phyloP scores from a whole-genome alignment of 176 grass and related monocot genomes.

The Aechmea fasciata region DNA sequence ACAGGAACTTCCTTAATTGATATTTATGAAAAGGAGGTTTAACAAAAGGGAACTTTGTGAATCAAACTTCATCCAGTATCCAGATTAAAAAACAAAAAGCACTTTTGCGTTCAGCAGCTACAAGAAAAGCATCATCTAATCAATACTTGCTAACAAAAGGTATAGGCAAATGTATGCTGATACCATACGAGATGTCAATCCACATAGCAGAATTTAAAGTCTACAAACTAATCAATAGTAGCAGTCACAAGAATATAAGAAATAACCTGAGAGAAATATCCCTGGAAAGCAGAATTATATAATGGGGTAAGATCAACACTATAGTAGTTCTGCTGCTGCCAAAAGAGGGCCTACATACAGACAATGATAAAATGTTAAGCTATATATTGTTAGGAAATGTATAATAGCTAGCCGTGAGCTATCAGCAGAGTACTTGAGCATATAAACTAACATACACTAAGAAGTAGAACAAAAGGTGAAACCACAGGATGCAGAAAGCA shows the following conservation, averaged over 20 bases:
- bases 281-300: slow-evolving; percentile 75
- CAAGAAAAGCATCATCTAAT: no score
- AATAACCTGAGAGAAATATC: slow-evolving; percentile 96
- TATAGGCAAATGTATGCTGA: background rate
- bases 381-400: slow-evolving; percentile 8
- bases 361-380: slow-evolving; percentile 21
- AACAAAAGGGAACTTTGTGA: background rate
- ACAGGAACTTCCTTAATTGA: no score
- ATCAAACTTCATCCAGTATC: no score
- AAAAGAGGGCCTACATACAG: slow-evolving; percentile 76
- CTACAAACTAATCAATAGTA: background rate
- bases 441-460: no score
- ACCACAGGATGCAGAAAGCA: no score
- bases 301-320: slow-evolving; percentile 96
- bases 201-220: background rate
- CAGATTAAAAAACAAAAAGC: no score
- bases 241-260: background rate
- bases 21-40: background rate
- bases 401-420: background rate
- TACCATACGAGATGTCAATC: background rate
- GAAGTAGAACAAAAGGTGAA: background rate
- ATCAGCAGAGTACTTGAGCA: no score
- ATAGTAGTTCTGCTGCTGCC: slow-evolving; percentile 99
- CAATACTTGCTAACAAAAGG: background rate
- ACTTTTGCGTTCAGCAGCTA: no score